Percentiles rank a stretch among this genome's conserved stretches.
phyloP scores from a whole-genome alignment of 768 basidiomycete genomes.

The Holtermannia corniformis region DNA sequence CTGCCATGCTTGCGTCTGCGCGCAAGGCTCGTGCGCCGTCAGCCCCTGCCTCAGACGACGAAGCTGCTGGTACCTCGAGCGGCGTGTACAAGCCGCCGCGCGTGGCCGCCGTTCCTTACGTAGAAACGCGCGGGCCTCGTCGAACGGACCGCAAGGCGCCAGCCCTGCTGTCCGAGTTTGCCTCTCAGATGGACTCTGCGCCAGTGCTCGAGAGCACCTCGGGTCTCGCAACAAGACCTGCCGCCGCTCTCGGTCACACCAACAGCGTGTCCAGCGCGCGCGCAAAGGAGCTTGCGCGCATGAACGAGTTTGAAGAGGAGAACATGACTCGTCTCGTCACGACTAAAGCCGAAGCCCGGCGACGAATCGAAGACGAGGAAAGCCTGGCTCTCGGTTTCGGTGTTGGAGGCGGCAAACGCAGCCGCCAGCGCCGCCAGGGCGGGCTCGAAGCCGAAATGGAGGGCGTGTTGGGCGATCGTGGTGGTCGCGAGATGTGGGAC shows the following conservation, averaged over 20 bases:
- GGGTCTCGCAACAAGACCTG: conserved; percentile 39
- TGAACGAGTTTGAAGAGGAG: conserved; percentile 86
- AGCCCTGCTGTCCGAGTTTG: conserved; percentile 38
- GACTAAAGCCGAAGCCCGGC: conserved; percentile 73
- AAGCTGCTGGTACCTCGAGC: conserved; percentile 12
- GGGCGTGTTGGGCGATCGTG: conserved; percentile 38
- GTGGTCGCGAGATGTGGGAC: conserved; percentile 37
- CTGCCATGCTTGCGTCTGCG: conserved; percentile 50
- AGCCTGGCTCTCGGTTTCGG: conserved; percentile 68
- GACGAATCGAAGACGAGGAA: conserved; percentile 69
- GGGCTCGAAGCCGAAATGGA: conserved; percentile 41
- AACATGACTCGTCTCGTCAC: conserved; percentile 84
- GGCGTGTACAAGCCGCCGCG: conserved; percentile 58
- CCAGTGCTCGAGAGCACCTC: conserved; percentile 41
- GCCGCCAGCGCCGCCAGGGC: conserved; percentile 32
- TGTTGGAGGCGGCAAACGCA: conserved; percentile 28
- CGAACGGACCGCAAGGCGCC: conserved; percentile 47
- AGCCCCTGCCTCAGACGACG: conserved; percentile 6
- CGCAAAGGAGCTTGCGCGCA: conserved; percentile 65
- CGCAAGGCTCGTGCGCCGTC: conserved; percentile 3
- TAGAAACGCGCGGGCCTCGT: conserved; percentile 43
- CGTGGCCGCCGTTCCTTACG: conserved; percentile 80
- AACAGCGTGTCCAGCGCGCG: conserved; percentile 53
- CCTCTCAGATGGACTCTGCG: conserved; percentile 32
- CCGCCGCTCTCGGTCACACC: conserved; percentile 22